Evolutionary conservation across 495 filamentous ascomycete genomes (phyloP).

Genomic region (Penicillium daleae): DNA sequence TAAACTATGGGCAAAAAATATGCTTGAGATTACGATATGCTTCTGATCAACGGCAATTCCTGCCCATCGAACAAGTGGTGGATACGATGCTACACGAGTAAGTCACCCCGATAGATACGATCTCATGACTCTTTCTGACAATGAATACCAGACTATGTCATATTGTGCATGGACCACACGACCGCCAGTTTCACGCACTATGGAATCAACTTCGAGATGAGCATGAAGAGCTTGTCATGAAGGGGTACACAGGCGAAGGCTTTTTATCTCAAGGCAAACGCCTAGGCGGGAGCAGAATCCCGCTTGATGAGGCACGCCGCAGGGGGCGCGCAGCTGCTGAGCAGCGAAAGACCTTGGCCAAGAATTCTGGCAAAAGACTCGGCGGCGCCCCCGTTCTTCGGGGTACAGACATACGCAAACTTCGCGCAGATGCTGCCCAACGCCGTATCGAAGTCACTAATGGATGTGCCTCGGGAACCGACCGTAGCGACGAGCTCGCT

Average conservation of each 20-base stretch:
- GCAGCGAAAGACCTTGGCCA: slow-evolving; percentile 59
- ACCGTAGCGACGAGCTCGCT: slow-evolving; percentile 59
- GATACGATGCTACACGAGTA: slow-evolving; percentile 96
- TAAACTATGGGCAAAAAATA: slow-evolving; percentile 75
- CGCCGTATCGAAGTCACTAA: slow-evolving; percentile 66
- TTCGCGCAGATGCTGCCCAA: slow-evolving; percentile 74
- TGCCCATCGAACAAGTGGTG: slow-evolving; percentile 76
- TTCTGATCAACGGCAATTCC: slow-evolving; percentile 73
- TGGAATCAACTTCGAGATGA: slow-evolving; percentile 91
- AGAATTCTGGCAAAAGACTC: slow-evolving; percentile 72
- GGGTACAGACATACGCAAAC: slow-evolving; percentile 72
- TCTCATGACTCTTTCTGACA: slow-evolving; percentile 9
- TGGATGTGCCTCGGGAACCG: slow-evolving; percentile 76
- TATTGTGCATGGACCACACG: slow-evolving; percentile 80
- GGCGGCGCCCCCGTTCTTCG: slow-evolving; percentile 66
- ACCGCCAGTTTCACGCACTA: slow-evolving; percentile 77
- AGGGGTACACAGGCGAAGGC: slow-evolving; percentile 91
- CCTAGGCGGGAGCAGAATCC: slow-evolving; percentile 70
- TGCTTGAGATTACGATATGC: slow-evolving; percentile 82
- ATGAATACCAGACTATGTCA: slow-evolving; percentile 65
- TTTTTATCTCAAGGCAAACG: slow-evolving; percentile 77
- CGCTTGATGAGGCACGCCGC: slow-evolving; percentile 74
- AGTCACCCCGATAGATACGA: slow-evolving; percentile 18
- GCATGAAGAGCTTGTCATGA: slow-evolving; percentile 69
- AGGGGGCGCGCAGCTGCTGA: slow-evolving; percentile 77